Evolutionary conservation across 2,329 filamentous ascomycete species (phyloP).

Genomic region (Ophiostoma sp.): DNA sequence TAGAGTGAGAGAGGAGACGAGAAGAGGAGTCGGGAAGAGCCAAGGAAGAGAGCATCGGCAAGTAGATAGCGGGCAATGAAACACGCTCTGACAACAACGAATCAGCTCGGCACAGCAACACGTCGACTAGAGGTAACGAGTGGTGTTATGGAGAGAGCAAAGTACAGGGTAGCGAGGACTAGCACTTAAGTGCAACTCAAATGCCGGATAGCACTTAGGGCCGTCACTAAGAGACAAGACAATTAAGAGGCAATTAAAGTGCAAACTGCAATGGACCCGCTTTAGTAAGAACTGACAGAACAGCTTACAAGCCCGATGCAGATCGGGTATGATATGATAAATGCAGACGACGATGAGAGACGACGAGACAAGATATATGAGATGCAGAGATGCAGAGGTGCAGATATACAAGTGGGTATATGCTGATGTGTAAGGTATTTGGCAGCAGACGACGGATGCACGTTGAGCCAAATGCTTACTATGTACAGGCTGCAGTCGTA

Average conservation of each 20-base stretch:
- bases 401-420: no score
- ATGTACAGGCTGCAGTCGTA: no score
- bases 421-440: no score
- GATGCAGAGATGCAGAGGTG: no score
- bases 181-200: neutral
- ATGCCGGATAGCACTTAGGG: neutral
- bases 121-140: neutral
- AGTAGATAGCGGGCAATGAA: neutral
- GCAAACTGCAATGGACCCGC: neutral
- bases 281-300: constrained; percentile 25
- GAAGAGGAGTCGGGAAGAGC: neutral
- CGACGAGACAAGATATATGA: no score
- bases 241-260: neutral
- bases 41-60: neutral
- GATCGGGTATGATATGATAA: neutral
- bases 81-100: constrained; percentile 8
- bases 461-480: no score
- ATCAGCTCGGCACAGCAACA: neutral
- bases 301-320: neutral
- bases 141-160: neutral
- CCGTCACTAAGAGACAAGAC: neutral
- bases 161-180: neutral
- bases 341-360: no score
- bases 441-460: no score
- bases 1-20: constrained; percentile 5